Percentiles rank a stretch among this genome's conserved stretches.
Conservation (phyloP, 2,329 filamentous ascomycete genomes). For the Zymoseptoria passerinii region DNA sequence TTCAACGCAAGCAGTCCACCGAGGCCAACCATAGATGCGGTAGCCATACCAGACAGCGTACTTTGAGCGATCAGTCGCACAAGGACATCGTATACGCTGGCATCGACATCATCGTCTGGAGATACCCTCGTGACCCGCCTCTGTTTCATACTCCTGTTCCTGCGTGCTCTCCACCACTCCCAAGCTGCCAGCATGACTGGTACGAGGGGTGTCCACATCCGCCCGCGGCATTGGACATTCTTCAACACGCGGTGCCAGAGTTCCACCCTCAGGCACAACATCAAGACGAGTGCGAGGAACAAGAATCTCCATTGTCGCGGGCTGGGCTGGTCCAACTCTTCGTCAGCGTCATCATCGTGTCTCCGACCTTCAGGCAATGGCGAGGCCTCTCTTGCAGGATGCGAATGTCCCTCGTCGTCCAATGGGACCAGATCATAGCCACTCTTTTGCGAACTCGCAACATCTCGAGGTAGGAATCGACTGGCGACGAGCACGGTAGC, state of each 20-base stretch:
- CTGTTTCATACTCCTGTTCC: conserved; percentile 7
- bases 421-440: not conserved
- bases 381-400: conserved; percentile 13
- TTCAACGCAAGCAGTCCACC: conserved; percentile 33
- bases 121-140: not conserved
- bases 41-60: conserved; percentile 32
- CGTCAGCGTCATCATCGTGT: conserved; percentile 4
- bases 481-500: conserved; percentile 31
- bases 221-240: conserved; percentile 36
- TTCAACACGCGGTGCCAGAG: conserved; percentile 34
- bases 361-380: not conserved
- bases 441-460: not conserved
- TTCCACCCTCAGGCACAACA: conserved; percentile 30
- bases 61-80: conserved; percentile 28
- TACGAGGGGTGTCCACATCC: conserved; percentile 23
- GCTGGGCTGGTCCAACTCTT: conserved; percentile 19
- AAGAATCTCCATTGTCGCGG: conserved; percentile 21
- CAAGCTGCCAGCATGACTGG: conserved; percentile 23
- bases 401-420: conserved; percentile 20
- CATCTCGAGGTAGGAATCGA: conserved; percentile 23
- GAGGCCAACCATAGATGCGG: conserved; percentile 32
- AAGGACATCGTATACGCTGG: conserved; percentile 27
- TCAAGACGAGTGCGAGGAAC: conserved; percentile 23
- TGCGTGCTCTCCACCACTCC: conserved; percentile 20
- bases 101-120: conserved; percentile 13